phyloP scores from a whole-genome alignment of 2,329 filamentous ascomycete species.

The Chalaropsis ovoidea region DNA sequence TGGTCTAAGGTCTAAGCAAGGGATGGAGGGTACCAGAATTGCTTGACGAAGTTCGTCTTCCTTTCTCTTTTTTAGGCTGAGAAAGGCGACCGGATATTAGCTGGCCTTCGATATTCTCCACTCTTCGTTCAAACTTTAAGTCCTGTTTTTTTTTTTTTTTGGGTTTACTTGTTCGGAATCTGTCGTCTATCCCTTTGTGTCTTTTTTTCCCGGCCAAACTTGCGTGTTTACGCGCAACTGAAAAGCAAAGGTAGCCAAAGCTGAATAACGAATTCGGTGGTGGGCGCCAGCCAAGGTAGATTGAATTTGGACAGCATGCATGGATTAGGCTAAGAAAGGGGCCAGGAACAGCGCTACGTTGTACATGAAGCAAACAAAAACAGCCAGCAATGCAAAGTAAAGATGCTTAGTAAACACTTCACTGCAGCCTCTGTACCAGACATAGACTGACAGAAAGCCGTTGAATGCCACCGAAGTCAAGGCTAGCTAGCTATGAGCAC shows the following conservation, averaged over 20 bases:
- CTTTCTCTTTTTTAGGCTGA: background rate
- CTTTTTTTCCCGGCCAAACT: background rate
- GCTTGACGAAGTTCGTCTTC: conserved; percentile 5
- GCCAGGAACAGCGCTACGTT: background rate
- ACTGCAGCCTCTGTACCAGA: background rate
- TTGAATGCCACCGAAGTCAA: no score
- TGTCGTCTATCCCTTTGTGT: background rate
- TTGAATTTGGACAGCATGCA: background rate
- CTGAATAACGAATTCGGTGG: background rate
- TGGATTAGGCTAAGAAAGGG: conserved; percentile 4
- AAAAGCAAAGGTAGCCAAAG: background rate
- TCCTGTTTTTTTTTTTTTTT: no score
- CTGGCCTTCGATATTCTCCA: background rate
- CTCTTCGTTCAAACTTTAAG: background rate
- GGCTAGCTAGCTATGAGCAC: background rate
- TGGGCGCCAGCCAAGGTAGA: background rate
- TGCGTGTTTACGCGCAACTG: background rate
- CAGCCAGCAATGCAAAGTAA: background rate
- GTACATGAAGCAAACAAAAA: background rate
- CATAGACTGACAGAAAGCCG: no score
- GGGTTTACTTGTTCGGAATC: no score
- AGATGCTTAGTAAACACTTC: no score
- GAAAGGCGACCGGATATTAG: background rate
- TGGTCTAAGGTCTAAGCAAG: background rate
- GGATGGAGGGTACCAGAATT: background rate